These are phyloP conservation scores for Setaria italica DNA, from an alignment of 202 grass and related monocot species.

Conservation along the genomic window DNA sequence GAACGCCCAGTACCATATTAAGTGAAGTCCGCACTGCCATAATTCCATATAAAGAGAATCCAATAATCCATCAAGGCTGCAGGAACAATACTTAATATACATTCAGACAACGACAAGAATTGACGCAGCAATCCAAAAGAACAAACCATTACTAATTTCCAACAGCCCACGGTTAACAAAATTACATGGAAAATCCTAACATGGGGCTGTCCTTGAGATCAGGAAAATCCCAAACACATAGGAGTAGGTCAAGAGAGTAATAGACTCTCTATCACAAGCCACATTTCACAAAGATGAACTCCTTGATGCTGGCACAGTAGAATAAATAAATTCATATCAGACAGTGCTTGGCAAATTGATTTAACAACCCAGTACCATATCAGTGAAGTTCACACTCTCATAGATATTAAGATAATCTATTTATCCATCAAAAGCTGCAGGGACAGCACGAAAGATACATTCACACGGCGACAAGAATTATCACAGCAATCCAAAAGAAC, in stretches of 20 bases:
- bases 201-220: background rate
- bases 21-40: background rate
- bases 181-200: too few species aligned
- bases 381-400: background rate
- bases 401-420: background rate
- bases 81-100: background rate
- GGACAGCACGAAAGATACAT: background rate
- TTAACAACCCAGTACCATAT: background rate
- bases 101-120: background rate
- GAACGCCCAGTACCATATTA: constrained; percentile 7
- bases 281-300: constrained; percentile 18
- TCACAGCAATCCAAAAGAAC: background rate
- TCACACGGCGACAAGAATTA: background rate
- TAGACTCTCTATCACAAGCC: background rate
- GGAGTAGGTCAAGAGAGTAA: background rate
- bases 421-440: background rate
- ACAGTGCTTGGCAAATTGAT: background rate
- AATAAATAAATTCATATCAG: constrained; percentile 28
- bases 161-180: background rate
- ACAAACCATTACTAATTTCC: background rate
- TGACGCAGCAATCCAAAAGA: background rate
- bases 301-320: constrained; percentile 49
- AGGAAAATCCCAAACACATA: background rate
- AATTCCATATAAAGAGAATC: constrained; percentile 9
- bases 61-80: background rate